These are phyloP conservation scores for Drosera spatulata DNA, from an alignment of 179 eudicot genomes.

Conservation along the genomic window DNA sequence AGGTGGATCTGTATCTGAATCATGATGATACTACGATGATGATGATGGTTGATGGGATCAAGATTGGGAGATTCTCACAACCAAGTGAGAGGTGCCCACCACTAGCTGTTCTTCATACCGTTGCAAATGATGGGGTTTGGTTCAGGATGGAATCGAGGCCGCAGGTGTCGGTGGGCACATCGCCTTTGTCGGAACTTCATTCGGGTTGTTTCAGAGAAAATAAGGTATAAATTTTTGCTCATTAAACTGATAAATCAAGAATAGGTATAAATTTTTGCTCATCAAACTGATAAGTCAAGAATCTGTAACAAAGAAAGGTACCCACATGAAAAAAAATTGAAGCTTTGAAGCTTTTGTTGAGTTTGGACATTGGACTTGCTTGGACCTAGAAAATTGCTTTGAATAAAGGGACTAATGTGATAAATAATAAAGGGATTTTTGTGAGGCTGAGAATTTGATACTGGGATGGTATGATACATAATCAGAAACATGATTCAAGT, in stretches of 20 bases:
- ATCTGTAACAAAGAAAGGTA: background rate
- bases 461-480: no score
- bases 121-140: constrained; percentile 41
- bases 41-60: constrained; percentile 39
- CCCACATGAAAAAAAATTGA: no score
- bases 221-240: background rate
- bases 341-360: no score
- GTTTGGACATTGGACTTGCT: no score
- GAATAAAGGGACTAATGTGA: no score
- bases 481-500: no score
- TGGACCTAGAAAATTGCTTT: no score
- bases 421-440: no score
- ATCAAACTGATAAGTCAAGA: background rate
- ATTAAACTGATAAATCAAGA: background rate
- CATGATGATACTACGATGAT: constrained; percentile 19
- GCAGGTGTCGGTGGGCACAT: constrained; percentile 16
- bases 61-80: constrained; percentile 51
- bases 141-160: constrained; percentile 64
- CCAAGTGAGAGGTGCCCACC: constrained; percentile 94
- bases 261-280: background rate
- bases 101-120: constrained; percentile 78
- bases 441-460: no score
- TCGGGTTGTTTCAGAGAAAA: constrained; percentile 86
- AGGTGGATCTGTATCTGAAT: constrained; percentile 51
- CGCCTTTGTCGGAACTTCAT: constrained; percentile 69